Base-by-base conservation (phyloP, 2,329 filamentous ascomycete species). In the Fusarium nelsonii region DNA sequence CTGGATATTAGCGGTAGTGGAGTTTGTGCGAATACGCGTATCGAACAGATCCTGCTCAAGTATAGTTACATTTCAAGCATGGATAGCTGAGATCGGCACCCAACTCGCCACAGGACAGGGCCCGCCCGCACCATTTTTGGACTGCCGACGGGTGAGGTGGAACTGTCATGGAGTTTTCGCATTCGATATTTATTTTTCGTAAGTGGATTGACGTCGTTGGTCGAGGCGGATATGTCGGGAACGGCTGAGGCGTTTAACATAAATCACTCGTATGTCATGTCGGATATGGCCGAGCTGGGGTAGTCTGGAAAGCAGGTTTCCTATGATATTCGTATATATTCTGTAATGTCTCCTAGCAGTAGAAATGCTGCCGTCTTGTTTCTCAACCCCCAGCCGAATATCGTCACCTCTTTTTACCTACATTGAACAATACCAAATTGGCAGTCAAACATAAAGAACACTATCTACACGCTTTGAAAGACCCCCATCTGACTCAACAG, bases 231-330 rank as follows among this genome's bases (percentile, higher is more conserved):
- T 65, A 45, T 39, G 36, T 58, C 43, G 60, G 58, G 26, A 40
- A 59, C 48, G 33, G 50, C 39, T 28, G 44, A 58, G 60, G 34
- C 36, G 26, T 34, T 59, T 40, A 23, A 6, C 20, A 51, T 58
- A 65, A 65, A 65, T 59, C 39, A 50, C 60, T 58, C 45, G 23
- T 51, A 48, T 58, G 60, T 34, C 60, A 59, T 59, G 36, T 20
- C 34, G 26, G 60, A 26, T 36, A 36, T 41, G 14, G 15, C 34
- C 45, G 52, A 48, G 33, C 16, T 46, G 45, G 30, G 45, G 11
- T 40, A 16, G 41, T 37, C 15, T 15, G 15, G 49, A 18, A 9
- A 34, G 33, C n/a, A 23, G 36, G 23, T 49, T 26, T 28, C 15
- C 8, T 16, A 18, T 9, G 12, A 39, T 39, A 30, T 40, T 20